A percentile compares a stretch with the other conserved stretches of the same genome.
Conservation (phyloP, 2,329 filamentous ascomycete species). For the Aspergillus aculeatinus region DNA sequence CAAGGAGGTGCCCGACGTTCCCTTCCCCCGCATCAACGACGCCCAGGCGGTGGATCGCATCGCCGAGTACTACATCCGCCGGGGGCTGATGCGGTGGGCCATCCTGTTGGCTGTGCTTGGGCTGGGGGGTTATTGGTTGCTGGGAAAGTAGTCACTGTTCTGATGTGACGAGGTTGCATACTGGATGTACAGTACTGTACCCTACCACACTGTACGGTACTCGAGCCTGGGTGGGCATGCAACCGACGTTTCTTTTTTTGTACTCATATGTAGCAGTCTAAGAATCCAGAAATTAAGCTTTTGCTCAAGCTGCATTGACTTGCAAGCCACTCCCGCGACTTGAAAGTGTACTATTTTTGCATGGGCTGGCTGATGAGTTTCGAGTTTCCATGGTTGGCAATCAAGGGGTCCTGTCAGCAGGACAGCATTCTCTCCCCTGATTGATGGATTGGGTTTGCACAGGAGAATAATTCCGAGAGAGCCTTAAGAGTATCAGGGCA, state of each 20-base stretch:
- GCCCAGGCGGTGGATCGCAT: slow-evolving; percentile 21
- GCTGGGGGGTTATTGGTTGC: background rate
- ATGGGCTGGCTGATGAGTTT: too few relatives aligned
- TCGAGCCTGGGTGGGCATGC: too few relatives aligned
- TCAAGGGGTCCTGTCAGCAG: too few relatives aligned
- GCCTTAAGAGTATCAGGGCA: too few relatives aligned
- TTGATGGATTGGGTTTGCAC: too few relatives aligned
- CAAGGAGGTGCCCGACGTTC: slow-evolving; percentile 36
- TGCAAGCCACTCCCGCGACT: too few relatives aligned
- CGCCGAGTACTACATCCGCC: slow-evolving; percentile 23
- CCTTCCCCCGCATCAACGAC: slow-evolving; percentile 44
- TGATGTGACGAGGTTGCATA: too few relatives aligned
- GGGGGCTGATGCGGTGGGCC: slow-evolving; percentile 31
- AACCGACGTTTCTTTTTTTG: background rate
- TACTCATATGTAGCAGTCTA: background rate
- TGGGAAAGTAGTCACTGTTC: background rate
- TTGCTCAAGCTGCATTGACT: background rate
- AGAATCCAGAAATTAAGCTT: background rate
- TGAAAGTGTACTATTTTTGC: too few relatives aligned
- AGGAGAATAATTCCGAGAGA: too few relatives aligned
- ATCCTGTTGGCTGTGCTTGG: slow-evolving; percentile 21
- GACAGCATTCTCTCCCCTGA: too few relatives aligned
- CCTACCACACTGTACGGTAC: background rate
- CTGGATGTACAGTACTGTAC: background rate
- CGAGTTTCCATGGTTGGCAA: too few relatives aligned